These are phyloP conservation scores for Podaxis sp. DNA, from an alignment of 768 basidiomycete species.

Conservation along the genomic window DNA sequence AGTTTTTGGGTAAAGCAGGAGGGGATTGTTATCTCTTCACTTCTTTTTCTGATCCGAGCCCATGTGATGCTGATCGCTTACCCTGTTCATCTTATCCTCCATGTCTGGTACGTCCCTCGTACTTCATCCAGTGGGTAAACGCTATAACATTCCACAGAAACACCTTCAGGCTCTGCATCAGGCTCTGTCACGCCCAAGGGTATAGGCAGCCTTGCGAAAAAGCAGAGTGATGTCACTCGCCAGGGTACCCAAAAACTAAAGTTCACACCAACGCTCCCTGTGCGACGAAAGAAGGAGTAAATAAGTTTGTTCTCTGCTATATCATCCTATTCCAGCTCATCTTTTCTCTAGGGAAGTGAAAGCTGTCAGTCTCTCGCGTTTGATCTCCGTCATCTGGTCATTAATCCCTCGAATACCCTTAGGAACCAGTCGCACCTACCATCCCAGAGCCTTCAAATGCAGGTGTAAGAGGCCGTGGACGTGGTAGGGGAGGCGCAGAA, in stretches of 20 bases:
- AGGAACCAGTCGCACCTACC: slow-evolving; percentile 48
- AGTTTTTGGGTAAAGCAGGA: too few species aligned
- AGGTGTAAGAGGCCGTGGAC: slow-evolving; percentile 46
- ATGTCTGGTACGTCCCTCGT: slow-evolving; percentile 29
- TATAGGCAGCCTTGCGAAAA: slow-evolving; percentile 76
- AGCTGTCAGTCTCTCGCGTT: slow-evolving; percentile 42
- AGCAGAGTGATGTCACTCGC: slow-evolving; percentile 67
- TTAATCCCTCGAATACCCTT: not conserved
- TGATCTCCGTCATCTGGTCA: not conserved
- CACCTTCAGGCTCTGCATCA: slow-evolving; percentile 29
- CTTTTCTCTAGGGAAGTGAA: slow-evolving; percentile 55
- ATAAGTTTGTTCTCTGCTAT: slow-evolving; percentile 29
- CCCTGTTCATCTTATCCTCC: slow-evolving; percentile 5
- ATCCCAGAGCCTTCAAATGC: slow-evolving; percentile 30
- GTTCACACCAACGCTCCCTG: slow-evolving; percentile 75
- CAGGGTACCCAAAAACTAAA: slow-evolving; percentile 77
- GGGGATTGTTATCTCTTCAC: not conserved
- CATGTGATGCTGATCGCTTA: slow-evolving; percentile 15
- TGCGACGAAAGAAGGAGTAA: slow-evolving; percentile 80
- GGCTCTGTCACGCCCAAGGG: slow-evolving; percentile 49
- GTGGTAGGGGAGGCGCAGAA: slow-evolving; percentile 37
- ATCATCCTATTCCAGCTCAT: slow-evolving; percentile 10
- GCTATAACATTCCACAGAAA: slow-evolving; percentile 25
- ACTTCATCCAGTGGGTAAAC: not conserved
- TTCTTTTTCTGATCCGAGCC: slow-evolving; percentile 13